A percentile compares a stretch with the other conserved stretches of the same genome.
Evolutionary conservation across 2,329 filamentous ascomycete genomes (phyloP).

Genomic region (Trichoderma koningii): DNA sequence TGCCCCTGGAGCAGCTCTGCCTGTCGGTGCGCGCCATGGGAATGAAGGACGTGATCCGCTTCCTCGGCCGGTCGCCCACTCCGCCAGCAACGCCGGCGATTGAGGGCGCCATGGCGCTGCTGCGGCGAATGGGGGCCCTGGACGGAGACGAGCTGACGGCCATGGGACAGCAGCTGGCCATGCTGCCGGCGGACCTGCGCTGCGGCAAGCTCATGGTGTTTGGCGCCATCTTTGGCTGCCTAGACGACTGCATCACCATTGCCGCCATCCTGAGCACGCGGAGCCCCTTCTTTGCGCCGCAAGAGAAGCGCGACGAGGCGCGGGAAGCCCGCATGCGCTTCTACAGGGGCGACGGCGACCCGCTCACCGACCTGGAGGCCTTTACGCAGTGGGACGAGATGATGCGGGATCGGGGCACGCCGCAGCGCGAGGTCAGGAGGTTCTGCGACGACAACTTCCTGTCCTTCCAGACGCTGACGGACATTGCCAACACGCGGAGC

Average conservation of each 20-base stretch:
- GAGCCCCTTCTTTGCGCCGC: conserved; percentile 82
- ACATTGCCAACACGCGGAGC: conserved; percentile 81
- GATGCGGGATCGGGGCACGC: conserved; percentile 54
- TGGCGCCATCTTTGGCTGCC: conserved; percentile 87
- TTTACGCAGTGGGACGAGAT: conserved; percentile 80
- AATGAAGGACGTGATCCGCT: conserved; percentile 75
- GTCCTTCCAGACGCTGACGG: conserved; percentile 77
- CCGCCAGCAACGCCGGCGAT: conserved; percentile 85
- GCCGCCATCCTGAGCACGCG: conserved; percentile 88
- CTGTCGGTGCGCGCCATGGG: conserved; percentile 95
- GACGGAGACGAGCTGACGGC: conserved; percentile 86
- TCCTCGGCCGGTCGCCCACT: conserved; percentile 83
- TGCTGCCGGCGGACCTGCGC: conserved; percentile 90
- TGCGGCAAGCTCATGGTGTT: conserved; percentile 96
- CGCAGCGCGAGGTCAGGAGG: conserved; percentile 64
- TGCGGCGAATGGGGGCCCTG: conserved; percentile 84
- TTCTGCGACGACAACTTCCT: conserved; percentile 90
- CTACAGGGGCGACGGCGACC: conserved; percentile 76
- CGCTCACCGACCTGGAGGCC: conserved; percentile 82
- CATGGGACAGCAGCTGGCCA: conserved; percentile 87
- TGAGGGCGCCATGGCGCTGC: conserved; percentile 76
- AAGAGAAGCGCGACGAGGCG: conserved; percentile 79
- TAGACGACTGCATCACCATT: conserved; percentile 85
- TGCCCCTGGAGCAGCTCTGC: conserved; percentile 91
- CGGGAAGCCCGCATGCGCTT: conserved; percentile 76